Evolutionary conservation across 345 rosid species (phyloP), one percentile per base, ranked within the genome.

Genomic region (Lepidium sativum): DNA sequence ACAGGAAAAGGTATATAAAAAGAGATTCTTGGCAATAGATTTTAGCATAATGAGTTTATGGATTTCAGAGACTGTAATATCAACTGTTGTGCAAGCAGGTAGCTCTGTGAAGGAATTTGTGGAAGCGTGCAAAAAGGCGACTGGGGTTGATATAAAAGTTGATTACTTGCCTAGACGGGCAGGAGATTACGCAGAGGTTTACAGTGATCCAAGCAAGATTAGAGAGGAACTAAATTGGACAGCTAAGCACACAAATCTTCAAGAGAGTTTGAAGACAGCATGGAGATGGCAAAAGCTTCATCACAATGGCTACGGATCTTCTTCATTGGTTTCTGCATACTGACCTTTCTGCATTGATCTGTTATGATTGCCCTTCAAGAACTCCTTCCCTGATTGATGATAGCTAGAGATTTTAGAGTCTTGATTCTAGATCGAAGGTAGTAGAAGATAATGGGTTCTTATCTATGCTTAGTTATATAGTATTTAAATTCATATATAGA

Each of bases 91-190:
- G 44, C 11, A 65, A 60, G 41, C 79, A 83, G 88, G 88, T 66
- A 79, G 80, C 66, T 81, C 88, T 0, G 88, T 83, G 51, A 83
- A 76, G 70, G 88, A 81, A 58, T 83, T 83, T 60, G 86, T 83
- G 15, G 77, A 79, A 63, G 88, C 88, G 1, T 81, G 88, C 43
- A 81, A 83, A 69, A 76, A 67, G 56, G 88, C 86, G 34, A 83
- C 88, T 0, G 80, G 82, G 4, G 80, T 58, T 23, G 67, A 78
- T 37, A 78, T 84, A 42, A 76, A 76, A 55, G 75, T 84, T 0
- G 73, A 84, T 3, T 81, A 71, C 53, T 72, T 80, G 41, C 73
- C 72, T 31, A 78, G 82, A 21, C 64, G 86, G 14, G 82, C 84
- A 10, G 88, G 88, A 13, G 82, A 83, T 54, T 83, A 83, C 5